These are phyloP conservation scores for Coniella vitis DNA, from an alignment of 2,329 filamentous ascomycete species.

Conservation along the genomic window DNA sequence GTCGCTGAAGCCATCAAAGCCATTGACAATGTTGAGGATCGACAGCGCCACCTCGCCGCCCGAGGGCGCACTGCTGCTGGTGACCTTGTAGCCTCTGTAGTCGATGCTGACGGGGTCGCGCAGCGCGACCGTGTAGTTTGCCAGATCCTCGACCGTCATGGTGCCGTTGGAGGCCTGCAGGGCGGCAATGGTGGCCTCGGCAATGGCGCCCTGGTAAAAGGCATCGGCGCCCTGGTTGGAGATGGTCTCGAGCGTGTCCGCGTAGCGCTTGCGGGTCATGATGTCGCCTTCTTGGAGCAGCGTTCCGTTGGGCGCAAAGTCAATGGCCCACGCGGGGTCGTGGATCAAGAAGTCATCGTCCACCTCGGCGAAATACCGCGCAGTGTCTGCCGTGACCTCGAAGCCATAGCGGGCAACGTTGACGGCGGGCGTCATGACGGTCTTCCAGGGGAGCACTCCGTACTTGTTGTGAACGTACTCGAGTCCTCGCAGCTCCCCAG, in stretches of 20 bases:
- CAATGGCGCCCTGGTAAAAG: constrained; percentile 65
- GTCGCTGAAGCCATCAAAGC: constrained; percentile 60
- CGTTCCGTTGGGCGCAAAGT: constrained; percentile 74
- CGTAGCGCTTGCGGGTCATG: constrained; percentile 69
- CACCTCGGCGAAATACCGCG: constrained; percentile 57
- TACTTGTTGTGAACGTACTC: constrained; percentile 67
- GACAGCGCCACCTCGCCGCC: constrained; percentile 66
- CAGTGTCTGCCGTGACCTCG: constrained; percentile 61
- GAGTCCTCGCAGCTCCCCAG: constrained; percentile 65
- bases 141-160: constrained; percentile 68
- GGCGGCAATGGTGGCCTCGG: constrained; percentile 61
- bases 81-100: constrained; percentile 66
- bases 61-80: constrained; percentile 61
- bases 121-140: constrained; percentile 62
- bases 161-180: constrained; percentile 60
- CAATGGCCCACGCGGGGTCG: constrained; percentile 70
- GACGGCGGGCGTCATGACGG: constrained; percentile 64
- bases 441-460: constrained; percentile 56
- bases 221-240: constrained; percentile 57
- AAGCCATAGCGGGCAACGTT: constrained; percentile 68
- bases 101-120: constrained; percentile 54
- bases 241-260: constrained; percentile 65
- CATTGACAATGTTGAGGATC: constrained; percentile 68
- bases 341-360: constrained; percentile 58
- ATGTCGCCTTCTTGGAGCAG: constrained; percentile 61